Percentiles rank a stretch among this genome's conserved stretches.
Evolutionary conservation across 2,329 filamentous ascomycete species (phyloP).

Genomic region (Pseudovirgaria hyperparasitica): DNA sequence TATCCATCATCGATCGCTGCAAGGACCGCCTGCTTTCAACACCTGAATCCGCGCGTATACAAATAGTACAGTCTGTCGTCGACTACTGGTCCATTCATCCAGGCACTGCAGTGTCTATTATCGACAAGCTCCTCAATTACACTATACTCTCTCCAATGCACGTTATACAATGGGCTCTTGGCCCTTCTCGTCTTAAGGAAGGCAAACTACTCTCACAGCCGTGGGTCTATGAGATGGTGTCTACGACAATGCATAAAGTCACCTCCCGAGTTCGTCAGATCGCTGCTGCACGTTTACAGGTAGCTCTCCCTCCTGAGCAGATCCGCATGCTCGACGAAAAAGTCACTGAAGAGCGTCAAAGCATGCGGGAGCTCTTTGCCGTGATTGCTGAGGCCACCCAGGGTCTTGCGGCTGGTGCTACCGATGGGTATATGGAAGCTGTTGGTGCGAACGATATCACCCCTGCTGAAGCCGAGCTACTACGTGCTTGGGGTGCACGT

Average conservation of each 20-base stretch:
- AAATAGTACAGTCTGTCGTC: slow-evolving; percentile 85
- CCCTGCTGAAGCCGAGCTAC: slow-evolving; percentile 41
- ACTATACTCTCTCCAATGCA: slow-evolving; percentile 77
- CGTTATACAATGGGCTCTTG: slow-evolving; percentile 82
- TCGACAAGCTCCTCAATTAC: slow-evolving; percentile 96
- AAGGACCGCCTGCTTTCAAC: slow-evolving; percentile 74
- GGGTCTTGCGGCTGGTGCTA: slow-evolving; percentile 58
- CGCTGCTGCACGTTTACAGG: slow-evolving; percentile 47
- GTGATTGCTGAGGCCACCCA: slow-evolving; percentile 67
- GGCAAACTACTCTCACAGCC: slow-evolving; percentile 58
- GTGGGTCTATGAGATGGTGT: slow-evolving; percentile 81
- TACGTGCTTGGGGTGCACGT: slow-evolving; percentile 68
- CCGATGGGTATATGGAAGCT: slow-evolving; percentile 65
- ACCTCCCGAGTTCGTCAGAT: slow-evolving; percentile 77
- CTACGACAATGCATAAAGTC: slow-evolving; percentile 80
- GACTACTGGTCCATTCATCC: slow-evolving; percentile 89
- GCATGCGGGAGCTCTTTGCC: slow-evolving; percentile 69
- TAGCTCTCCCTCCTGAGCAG: slow-evolving; percentile 43
- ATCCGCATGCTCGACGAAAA: slow-evolving; percentile 51
- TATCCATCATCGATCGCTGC: slow-evolving; percentile 90
- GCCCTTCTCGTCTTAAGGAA: slow-evolving; percentile 48
- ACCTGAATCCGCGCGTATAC: slow-evolving; percentile 63
- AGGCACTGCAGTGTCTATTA: slow-evolving; percentile 79
- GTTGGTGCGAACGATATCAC: slow-evolving; percentile 36
- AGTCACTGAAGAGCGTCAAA: slow-evolving; percentile 53